Percentiles rank a stretch among this genome's conserved stretches.
These are phyloP conservation scores for Zanthoxylum bungeanum DNA, from an alignment of 345 rosid species.

Conservation along the genomic window DNA sequence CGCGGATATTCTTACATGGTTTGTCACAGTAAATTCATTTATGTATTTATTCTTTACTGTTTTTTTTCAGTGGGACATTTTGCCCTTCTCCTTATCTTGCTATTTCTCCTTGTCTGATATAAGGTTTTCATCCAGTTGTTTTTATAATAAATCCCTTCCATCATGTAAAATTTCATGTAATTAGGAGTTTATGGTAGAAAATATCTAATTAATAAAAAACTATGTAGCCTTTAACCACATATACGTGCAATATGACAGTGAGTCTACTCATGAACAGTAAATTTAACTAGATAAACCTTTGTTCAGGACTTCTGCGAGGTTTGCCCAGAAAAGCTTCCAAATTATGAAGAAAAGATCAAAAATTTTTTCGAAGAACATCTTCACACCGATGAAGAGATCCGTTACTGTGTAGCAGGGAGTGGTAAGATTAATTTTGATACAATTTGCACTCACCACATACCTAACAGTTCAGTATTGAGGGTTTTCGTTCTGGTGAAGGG, in stretches of 20 bases:
- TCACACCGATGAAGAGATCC: slow-evolving; percentile 98
- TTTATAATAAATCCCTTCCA: background rate
- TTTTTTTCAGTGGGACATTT: background rate
- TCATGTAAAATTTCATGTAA: background rate
- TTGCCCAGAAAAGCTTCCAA: slow-evolving; percentile 84
- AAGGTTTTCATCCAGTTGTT: background rate
- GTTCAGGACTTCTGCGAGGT: slow-evolving; percentile 80
- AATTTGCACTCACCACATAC: background rate
- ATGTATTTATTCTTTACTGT: background rate
- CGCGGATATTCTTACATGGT: slow-evolving; percentile 95
- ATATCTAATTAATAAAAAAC: background rate
- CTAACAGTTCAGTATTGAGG: background rate
- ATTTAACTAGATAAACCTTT: no score
- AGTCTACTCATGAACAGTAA: background rate
- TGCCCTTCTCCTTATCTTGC: background rate
- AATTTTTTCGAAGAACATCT: slow-evolving; percentile 89
- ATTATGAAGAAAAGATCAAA: slow-evolving; percentile 85
- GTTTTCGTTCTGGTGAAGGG: slow-evolving; percentile 39
- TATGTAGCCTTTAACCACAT: background rate
- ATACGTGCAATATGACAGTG: background rate
- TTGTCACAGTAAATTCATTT: slow-evolving; percentile 17
- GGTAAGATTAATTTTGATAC: slow-evolving; percentile 40
- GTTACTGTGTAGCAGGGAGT: slow-evolving; percentile 87
- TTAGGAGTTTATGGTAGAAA: background rate
- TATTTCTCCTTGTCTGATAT: background rate